phyloP scores from a whole-genome alignment of 2,329 filamentous ascomycete genomes.

The Arthroderma sp. region DNA sequence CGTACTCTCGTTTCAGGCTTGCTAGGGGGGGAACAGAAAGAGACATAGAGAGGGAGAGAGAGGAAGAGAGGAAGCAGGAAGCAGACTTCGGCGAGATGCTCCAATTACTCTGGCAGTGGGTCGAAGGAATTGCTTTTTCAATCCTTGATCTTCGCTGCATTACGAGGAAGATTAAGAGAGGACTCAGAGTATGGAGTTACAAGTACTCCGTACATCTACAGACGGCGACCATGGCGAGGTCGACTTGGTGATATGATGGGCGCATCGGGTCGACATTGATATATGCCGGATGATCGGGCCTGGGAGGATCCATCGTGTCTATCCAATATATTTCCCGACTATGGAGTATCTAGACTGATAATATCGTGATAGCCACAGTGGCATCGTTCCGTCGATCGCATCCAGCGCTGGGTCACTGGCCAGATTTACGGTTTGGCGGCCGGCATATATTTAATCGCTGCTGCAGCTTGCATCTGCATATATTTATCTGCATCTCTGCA shows the following conservation, averaged over 20 bases:
- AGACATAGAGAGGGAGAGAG: not conserved
- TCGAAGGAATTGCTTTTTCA: not conserved
- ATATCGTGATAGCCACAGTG: not conserved
- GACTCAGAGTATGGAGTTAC: too few species aligned
- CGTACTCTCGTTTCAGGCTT: not conserved
- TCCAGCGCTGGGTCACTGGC: not conserved
- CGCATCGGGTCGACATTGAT: too few species aligned
- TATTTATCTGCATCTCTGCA: conserved; percentile 3
- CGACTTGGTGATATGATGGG: too few species aligned
- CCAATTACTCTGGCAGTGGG: not conserved
- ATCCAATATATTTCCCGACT: too few species aligned
- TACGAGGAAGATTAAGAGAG: not conserved
- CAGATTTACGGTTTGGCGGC: not conserved
- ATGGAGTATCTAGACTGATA: too few species aligned
- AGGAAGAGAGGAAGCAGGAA: not conserved
- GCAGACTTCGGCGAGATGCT: not conserved
- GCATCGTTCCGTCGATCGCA: too few species aligned
- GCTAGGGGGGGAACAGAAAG: not conserved
- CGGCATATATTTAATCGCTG: not conserved
- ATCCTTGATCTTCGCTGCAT: not conserved
- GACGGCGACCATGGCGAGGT: not conserved
- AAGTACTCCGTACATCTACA: too few species aligned
- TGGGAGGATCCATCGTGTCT: too few species aligned
- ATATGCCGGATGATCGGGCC: too few species aligned
- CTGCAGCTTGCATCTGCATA: not conserved